Base-by-base conservation (phyloP, 768 basidiomycete genomes). In the Mycena vitilis region DNA sequence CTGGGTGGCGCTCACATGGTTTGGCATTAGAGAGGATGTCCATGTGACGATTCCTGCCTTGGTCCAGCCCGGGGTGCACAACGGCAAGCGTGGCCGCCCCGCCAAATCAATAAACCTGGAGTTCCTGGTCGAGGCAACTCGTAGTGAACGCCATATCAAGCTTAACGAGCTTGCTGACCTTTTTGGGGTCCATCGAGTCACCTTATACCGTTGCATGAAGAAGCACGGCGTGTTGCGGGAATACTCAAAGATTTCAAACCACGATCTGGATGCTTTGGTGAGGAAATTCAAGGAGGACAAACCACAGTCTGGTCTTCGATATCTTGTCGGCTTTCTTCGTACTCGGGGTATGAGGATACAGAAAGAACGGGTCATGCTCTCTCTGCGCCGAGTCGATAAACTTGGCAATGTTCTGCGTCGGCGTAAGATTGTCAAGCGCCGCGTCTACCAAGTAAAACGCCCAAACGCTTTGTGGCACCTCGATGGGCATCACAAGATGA, bases 401-500 rank as follows among this genome's bases (percentile, higher is more conserved):
- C 45, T 78, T 2, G 74, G 76, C 2, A 51, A 61, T 9, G 58
- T 67, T 4, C 55, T 78, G 1, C 66, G 71, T 1, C 23, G 65
- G 4, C 71, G 61, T 2, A 52, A 59, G 20, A 30, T 66, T 1
- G 72, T 77, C 22, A 40, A 52, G n/a, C 53, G 73, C 4, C 54
- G 51, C 0, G 66, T 68, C 25, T 78, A 77, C 54, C 16, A 58
- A 7, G 73, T 74, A 0, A 56, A 38, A 37, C 47, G 65, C 11
- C 71, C 75, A 18, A 72, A 76, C 51, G 40, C 56, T 9, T 47
- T 75, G 1, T 77, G 76, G 76, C 76, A 77, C 38, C 34, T 73
- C 13, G 74, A 77, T 58, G 69, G 75, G 5, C 75, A 78, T 49
- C 77, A 78, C 61, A 78, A 75, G 52, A 59, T 78, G 4, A 77